phyloP scores from a whole-genome alignment of 805 yeast genomes.

The Lachancea nothofagi region DNA sequence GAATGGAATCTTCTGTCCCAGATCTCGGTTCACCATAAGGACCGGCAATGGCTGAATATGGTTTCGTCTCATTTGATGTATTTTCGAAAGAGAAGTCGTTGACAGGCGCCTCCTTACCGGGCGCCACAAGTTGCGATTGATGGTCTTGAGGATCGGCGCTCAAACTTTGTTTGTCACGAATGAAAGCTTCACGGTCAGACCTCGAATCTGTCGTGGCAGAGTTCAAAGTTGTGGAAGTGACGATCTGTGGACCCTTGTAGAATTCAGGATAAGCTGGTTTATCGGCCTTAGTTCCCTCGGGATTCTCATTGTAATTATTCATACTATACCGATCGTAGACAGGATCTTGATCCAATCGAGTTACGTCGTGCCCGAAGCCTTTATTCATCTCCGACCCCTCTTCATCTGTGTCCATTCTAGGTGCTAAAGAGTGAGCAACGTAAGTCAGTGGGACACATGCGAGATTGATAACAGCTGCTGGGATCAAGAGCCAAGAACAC shows the following conservation, averaged over 20 bases:
- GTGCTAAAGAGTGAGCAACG: conserved; percentile 31
- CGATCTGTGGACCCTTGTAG: conserved; percentile 13
- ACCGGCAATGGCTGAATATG: conserved; percentile 8
- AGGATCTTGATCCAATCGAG: conserved; percentile 1
- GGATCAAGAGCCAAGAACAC: conserved; percentile 70
- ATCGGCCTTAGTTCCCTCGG: neutral
- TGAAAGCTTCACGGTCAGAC: conserved; percentile 8
- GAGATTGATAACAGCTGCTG: conserved; percentile 55
- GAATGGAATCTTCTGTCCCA: neutral
- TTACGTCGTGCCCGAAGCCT: neutral
- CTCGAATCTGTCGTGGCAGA: conserved; percentile 10
- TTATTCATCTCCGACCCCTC: conserved; percentile 14
- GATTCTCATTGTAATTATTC: conserved; percentile 2
- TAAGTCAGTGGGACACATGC: conserved; percentile 46
- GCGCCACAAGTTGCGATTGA: neutral
- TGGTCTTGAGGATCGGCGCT: neutral
- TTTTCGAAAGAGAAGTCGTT: conserved; percentile 4
- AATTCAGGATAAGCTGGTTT: conserved; percentile 9
- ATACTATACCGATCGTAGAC: conserved; percentile 1
- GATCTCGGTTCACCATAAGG: neutral
- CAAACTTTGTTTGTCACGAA: conserved; percentile 1
- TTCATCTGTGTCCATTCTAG: conserved; percentile 15
- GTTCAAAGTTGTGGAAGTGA: conserved; percentile 9
- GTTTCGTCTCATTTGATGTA: neutral
- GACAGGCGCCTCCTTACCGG: neutral